Evolutionary conservation across 1,284 basidiomycete genomes (phyloP), one percentile per base, ranked within the genome.

Genomic region (Kwoniella shivajii): DNA sequence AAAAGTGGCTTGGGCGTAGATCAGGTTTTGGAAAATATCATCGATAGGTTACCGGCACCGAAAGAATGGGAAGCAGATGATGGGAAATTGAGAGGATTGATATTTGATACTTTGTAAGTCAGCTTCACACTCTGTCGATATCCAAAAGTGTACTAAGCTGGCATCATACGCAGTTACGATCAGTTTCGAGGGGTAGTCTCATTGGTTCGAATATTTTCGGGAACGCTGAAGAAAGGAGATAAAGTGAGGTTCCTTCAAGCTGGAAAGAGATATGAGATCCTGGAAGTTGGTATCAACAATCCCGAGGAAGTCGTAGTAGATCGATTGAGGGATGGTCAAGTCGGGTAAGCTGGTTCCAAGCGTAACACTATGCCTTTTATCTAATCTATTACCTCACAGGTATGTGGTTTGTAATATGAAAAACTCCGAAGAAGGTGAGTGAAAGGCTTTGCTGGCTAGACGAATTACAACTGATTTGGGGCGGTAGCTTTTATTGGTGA

Each of bases 181-280:
- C 86, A 90, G 64, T 99, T 94, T 79, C 85, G 93, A 55, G 96
- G 96, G 16, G 96, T 99, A 20, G 92, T 99, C 45, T 96, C 92
- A 5, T 80, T 99, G 18, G 84, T 98, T 24, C 89, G 86, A 65
- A 78, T 99, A 24, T 77, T 80, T 22, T 80, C 81, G n/a, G 85
- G 85, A 1, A 74, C 80, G 0, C 57, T 86, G 14, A 78, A 78
- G 57, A 84, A 83, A 90, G 92, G 92, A 36, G 93, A 96, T 78
- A 92, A 87, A 73, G 90, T 99, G 65, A 83, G 82, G 2, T 96
- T 92, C 39, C 87, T 84, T 56, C 85, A 92, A 74, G 92, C 92
- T 4, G 85, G 87, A 42, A 95, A 93, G 75, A 88, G 86, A 67
- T 99, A 97, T 76, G 94, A 98, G 59, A 85, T 99, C 22, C 85